A percentile compares a stretch with the other conserved stretches of the same genome.
Evolutionary conservation across 1,284 basidiomycete genomes (phyloP).

Genomic region (Kwoniella shivajii): DNA sequence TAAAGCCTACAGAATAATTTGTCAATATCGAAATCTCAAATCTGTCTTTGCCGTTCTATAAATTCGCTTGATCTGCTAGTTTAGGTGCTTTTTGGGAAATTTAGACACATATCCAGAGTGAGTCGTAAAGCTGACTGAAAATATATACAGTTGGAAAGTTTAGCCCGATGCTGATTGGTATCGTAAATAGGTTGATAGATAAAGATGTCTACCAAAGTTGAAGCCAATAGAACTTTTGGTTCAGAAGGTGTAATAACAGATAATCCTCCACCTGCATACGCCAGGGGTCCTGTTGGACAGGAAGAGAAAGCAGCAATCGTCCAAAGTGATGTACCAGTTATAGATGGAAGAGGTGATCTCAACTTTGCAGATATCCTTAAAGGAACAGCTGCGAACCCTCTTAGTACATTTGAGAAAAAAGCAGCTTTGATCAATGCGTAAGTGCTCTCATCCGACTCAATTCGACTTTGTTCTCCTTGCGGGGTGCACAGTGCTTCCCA

Average conservation of each 20-base stretch:
- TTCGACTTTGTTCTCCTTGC: background rate
- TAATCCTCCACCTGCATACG: background rate
- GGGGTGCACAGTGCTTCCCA: background rate
- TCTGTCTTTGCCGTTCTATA: too few relatives aligned
- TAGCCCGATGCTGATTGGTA: background rate
- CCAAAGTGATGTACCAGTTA: slow-evolving; percentile 8
- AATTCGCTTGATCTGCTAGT: too few relatives aligned
- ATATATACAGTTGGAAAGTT: too few relatives aligned
- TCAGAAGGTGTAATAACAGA: background rate
- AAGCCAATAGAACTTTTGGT: background rate
- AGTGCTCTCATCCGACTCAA: slow-evolving; percentile 12
- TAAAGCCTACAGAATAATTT: too few relatives aligned
- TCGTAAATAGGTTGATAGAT: background rate
- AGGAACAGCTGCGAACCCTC: slow-evolving; percentile 22
- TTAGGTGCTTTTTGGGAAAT: too few relatives aligned
- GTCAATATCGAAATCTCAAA: too few relatives aligned
- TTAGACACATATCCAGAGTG: too few relatives aligned
- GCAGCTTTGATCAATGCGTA: slow-evolving; percentile 45
- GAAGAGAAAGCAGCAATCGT: background rate
- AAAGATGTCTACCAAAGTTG: background rate
- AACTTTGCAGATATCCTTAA: slow-evolving; percentile 24
- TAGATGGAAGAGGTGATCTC: slow-evolving; percentile 1
- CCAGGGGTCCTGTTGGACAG: background rate
- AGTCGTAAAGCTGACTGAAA: too few relatives aligned
- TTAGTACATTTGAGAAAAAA: slow-evolving; percentile 44